phyloP scores from a whole-genome alignment of 2,329 filamentous ascomycete species.

The Seiridium unicorne region DNA sequence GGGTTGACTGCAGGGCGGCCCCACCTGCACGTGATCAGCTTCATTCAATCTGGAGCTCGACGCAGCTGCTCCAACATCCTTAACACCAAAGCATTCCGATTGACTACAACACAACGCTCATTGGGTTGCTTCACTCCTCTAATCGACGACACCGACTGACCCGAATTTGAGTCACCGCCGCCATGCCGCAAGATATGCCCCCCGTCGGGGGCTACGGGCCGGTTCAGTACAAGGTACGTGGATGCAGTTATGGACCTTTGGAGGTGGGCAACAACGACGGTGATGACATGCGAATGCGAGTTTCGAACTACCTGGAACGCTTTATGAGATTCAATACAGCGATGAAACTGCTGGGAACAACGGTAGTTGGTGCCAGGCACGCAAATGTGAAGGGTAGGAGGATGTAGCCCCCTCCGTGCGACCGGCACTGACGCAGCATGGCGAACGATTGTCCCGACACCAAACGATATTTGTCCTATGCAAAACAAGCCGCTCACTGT shows the following conservation, averaged over 20 bases:
- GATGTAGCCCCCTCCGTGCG: no score
- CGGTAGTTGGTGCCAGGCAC: no score
- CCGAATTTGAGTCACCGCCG: constrained; percentile 27
- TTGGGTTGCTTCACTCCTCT: background rate
- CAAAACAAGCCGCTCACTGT: no score
- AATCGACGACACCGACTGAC: background rate
- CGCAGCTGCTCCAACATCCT: background rate
- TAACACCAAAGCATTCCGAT: background rate
- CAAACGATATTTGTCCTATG: no score
- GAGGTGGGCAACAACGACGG: background rate
- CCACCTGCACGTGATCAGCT: background rate
- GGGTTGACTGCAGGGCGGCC: background rate
- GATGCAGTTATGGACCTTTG: background rate
- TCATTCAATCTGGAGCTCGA: background rate
- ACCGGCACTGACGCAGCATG: no score
- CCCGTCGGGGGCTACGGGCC: constrained; percentile 90
- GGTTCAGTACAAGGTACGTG: constrained; percentile 90
- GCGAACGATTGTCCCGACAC: no score
- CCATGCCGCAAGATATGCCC: constrained; percentile 97
- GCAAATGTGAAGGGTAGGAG: no score
- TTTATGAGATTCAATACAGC: no score
- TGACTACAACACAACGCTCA: background rate
- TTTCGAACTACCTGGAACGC: background rate
- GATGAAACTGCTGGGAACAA: background rate
- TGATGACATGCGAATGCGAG: background rate